phyloP scores from a whole-genome alignment of 495 filamentous ascomycete species.

The Penicillium argentinense region DNA sequence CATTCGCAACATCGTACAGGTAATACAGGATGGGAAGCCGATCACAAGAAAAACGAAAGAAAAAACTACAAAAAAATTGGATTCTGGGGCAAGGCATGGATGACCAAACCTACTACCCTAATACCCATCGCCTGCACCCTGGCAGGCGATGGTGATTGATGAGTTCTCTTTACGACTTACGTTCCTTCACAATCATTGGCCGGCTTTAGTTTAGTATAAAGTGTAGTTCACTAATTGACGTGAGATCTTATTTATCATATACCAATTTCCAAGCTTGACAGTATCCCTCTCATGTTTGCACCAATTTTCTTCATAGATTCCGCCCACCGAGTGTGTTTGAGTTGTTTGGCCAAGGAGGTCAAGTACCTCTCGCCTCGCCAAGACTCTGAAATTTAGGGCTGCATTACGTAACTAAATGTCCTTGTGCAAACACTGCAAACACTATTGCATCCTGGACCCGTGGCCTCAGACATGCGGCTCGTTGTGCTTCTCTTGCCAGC shows the following conservation, averaged over 20 bases:
- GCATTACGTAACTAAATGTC: conserved; percentile 14
- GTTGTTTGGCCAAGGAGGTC: too few relatives aligned
- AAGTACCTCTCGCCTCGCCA: not conserved
- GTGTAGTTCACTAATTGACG: conserved; percentile 8
- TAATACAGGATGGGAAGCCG: not conserved
- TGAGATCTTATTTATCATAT: not conserved
- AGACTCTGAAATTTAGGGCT: conserved; percentile 8
- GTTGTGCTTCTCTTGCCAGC: conserved; percentile 38
- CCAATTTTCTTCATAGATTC: too few relatives aligned
- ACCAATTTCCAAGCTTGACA: too few relatives aligned
- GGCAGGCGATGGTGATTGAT: conserved; percentile 12
- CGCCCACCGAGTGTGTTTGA: too few relatives aligned
- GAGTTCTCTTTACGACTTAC: conserved; percentile 11
- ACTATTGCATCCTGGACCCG: conserved; percentile 23
- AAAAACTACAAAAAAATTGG: conserved; percentile 10
- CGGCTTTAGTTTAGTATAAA: conserved; percentile 8
- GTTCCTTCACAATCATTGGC: conserved; percentile 9
- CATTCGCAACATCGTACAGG: not conserved
- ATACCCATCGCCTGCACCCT: conserved; percentile 1
- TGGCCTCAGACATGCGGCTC: conserved; percentile 26
- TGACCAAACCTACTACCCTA: conserved; percentile 5
- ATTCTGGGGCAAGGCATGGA: conserved; percentile 6
- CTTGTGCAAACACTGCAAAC: conserved; percentile 29
- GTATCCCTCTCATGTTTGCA: too few relatives aligned
- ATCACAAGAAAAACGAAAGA: conserved; percentile 2